Base-by-base conservation (phyloP, 2,329 filamentous ascomycete genomes). In the Cladobotryum protrusum region DNA sequence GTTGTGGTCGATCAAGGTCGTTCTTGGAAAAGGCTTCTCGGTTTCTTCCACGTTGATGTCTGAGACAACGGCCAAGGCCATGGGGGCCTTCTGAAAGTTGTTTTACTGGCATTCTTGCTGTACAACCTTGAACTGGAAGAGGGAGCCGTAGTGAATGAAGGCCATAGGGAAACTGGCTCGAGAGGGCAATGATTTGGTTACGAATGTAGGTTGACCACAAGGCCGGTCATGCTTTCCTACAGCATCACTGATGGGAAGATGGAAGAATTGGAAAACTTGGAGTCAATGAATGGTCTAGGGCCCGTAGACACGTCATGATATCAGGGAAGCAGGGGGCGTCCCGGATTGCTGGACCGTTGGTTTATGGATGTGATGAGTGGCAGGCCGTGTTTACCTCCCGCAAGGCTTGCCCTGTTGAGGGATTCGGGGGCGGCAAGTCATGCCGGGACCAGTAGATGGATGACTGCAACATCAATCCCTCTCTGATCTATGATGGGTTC, bases 1-100 rank as follows among this genome's bases (percentile, higher is more conserved):
- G 19, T 12, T 33, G 12, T 35, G 29, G 14, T 20, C 7, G 41
- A 17, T 20, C 15, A 19, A 24, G 11, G n/a, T 15, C 4, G 20
- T 24, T 32, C 41, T 43, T 14, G 41, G n/a, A 43, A 36, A 35
- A 8, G 35, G 15, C 43, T 19, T 47, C 34, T 37, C 40, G 17
- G 32, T 45, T 19, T 47, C 49, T 52, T 20, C 41, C 42, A 48
- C 35, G 17, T 17, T 39, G 32, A 49, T 59, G 56, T 61, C 57
- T 57, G 41, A 63, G 64, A 63, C 61, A 64, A 53, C 47, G 52
- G 40, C 50, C 34, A 29, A 57, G 55, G 52, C 51, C 24, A 37
- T 54, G 54, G 59, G 55, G 54, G 52, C 61, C 57, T 59, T 59
- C 41, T 48, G 52, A 54, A 45, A 62, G 48, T 47, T 52, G 55